Evolutionary conservation across 2,329 filamentous ascomycete genomes (phyloP).

Genomic region (Fusarium sp.): DNA sequence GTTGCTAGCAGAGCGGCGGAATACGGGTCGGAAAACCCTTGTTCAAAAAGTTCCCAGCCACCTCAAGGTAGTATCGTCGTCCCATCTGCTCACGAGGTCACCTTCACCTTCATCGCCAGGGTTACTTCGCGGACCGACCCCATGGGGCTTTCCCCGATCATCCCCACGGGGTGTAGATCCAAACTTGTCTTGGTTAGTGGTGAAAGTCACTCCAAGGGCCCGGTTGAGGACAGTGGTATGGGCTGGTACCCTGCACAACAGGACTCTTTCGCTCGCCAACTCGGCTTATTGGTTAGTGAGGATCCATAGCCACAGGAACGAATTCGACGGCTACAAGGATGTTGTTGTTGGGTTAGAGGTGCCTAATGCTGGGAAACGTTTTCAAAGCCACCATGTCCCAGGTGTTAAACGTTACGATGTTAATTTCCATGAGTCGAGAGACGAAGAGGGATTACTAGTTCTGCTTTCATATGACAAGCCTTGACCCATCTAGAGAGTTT

Average conservation of each 20-base stretch:
- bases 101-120: not conserved
- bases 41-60: not conserved
- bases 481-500: no score
- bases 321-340: not conserved
- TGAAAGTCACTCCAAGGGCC: not conserved
- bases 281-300: not conserved
- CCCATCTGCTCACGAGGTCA: not conserved
- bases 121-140: not conserved
- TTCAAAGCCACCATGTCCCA: no score
- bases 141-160: not conserved
- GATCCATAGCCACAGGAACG: not conserved
- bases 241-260: not conserved
- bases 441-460: no score
- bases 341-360: not conserved
- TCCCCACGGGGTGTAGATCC: not conserved
- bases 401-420: no score
- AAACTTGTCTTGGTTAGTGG: not conserved
- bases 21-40: not conserved
- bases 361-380: no score
- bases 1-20: not conserved
- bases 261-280: not conserved
- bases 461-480: no score
- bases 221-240: not conserved
- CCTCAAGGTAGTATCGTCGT: not conserved
- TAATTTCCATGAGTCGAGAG: no score